These are phyloP conservation scores for Chytridiales sp. DNA, from an alignment of 371 early-diverging fungal species.

Conservation along the genomic window DNA sequence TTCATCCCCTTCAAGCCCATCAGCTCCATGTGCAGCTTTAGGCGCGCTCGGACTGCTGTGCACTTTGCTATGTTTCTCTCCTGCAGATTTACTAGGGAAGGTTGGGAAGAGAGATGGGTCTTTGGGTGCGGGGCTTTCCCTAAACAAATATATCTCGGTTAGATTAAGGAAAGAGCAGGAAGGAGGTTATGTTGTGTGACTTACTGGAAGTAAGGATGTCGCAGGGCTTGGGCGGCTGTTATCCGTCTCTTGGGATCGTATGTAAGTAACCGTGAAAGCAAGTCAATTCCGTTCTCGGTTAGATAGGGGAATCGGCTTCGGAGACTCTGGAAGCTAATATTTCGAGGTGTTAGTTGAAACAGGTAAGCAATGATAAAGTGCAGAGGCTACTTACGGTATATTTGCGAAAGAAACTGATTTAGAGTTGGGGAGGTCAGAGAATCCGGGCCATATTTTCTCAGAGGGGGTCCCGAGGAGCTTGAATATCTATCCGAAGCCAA, in stretches of 20 bases:
- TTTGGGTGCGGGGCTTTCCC: conserved; percentile 85
- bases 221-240: conserved; percentile 80
- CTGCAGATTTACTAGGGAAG: conserved; percentile 86
- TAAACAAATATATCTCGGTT: no score
- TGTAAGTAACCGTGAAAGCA: conserved; percentile 75
- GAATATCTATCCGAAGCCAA: conserved; percentile 31
- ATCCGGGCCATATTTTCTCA: conserved; percentile 86
- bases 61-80: conserved; percentile 61
- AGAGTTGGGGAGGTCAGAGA: conserved; percentile 69
- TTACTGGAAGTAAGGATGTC: conserved; percentile 79
- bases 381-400: conserved; percentile 42
- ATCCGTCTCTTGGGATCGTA: conserved; percentile 91
- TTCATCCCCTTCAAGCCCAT: conserved; percentile 24
- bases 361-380: conserved; percentile 1
- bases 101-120: conserved; percentile 93
- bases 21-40: conserved; percentile 58
- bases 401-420: conserved; percentile 67
- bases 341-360: neutral
- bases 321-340: conserved; percentile 46
- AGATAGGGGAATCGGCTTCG: conserved; percentile 66
- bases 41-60: conserved; percentile 65
- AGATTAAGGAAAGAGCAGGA: conserved; percentile 11
- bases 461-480: conserved; percentile 87
- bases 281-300: conserved; percentile 76
- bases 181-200: conserved; percentile 17